Base-by-base conservation (phyloP, 23 red algal genomes). In the Agarophyton chilense region DNA sequence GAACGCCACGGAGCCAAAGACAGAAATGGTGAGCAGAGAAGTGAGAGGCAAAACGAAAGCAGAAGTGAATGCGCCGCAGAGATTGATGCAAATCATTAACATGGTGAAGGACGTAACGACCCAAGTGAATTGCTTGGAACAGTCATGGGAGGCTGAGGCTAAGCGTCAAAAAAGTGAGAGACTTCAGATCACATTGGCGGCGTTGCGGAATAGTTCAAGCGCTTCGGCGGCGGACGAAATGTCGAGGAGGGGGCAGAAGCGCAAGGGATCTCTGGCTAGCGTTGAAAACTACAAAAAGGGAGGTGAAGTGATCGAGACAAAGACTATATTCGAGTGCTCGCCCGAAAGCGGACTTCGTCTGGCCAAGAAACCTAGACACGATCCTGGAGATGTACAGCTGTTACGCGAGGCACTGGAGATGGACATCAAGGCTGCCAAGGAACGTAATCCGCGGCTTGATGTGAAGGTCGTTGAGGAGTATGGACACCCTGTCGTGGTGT, bases 181-280 rank as follows among this genome's bases (percentile, higher is more conserved):
- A 49, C 74, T 92, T 64, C 88, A 92, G 32, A 92, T 81, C 68
- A 92, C 88, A 10, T 58, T 92, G 32, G 88, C 77, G n/a, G 88
- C 88, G 17, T 26, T 92, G 43, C 56, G 88, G 18, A 92, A 92
- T 36, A 82, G 64, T 33, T 53, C 76, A 35, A 66, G 57, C 19
- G 77, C 77, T 17, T 45, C 52, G 31, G 57, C 56, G 21, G 43
- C 77, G 1, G 83, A 88, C 50, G 66, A 55, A 31, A 54, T 32
- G 34, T 4, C 62, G 58, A 66, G 46, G 41, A 54, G 34, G 32
- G 66, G 83, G 11, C 10, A 21, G 17, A 88, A 88, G 29, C 45
- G 83, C 36, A 62, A 72, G 46, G 43, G 58, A 8, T 88, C 83
- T 18, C 54, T 88, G 13, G 83, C 67, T 39, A 67, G 77, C 53